phyloP scores from a whole-genome alignment of 73 alveolate genomes.

The Blepharisma stoltei region DNA sequence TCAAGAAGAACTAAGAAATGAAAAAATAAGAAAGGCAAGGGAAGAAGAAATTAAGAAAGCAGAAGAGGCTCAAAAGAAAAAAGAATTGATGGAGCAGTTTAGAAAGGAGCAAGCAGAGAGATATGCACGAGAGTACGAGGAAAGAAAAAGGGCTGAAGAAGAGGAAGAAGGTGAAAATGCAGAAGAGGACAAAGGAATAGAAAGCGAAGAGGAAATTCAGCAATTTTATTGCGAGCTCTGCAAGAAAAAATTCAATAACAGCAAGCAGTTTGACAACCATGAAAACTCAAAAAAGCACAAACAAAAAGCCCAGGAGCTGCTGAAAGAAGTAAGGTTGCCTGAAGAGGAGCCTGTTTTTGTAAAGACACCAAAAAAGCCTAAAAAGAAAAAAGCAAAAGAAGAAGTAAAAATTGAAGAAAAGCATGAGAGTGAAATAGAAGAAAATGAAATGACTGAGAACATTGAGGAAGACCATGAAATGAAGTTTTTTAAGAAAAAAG shows the following conservation, averaged over 20 bases:
- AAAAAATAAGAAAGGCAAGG: slow-evolving; percentile 27
- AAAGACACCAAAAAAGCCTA: no score
- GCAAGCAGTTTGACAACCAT: slow-evolving; percentile 66
- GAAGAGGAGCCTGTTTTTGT: slow-evolving; percentile 11
- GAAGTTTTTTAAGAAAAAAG: neutral
- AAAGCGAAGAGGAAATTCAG: slow-evolving; percentile 37
- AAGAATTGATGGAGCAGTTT: slow-evolving; percentile 39
- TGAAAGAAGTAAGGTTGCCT: slow-evolving; percentile 25
- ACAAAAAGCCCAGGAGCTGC: slow-evolving; percentile 49
- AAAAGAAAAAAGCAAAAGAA: slow-evolving; percentile 37
- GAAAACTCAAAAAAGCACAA: slow-evolving; percentile 74
- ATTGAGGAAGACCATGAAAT: no score
- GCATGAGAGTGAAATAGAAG: slow-evolving; percentile 40
- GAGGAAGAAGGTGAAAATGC: neutral
- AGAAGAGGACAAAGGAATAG: slow-evolving; percentile 37
- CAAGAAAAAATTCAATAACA: slow-evolving; percentile 75
- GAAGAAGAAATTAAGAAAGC: slow-evolving; percentile 28
- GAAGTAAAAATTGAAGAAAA: slow-evolving; percentile 28
- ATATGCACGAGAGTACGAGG: slow-evolving; percentile 45
- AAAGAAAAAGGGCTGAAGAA: slow-evolving; percentile 40
- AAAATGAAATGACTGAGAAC: slow-evolving; percentile 34
- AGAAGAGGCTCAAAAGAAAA: slow-evolving; percentile 39
- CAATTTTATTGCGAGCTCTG: slow-evolving; percentile 72
- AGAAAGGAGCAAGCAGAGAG: slow-evolving; percentile 48
- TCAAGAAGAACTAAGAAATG: slow-evolving; percentile 20